Evolutionary conservation across 139 green algal species (phyloP).

Genomic region (Chlamydomonas schloesseri): DNA sequence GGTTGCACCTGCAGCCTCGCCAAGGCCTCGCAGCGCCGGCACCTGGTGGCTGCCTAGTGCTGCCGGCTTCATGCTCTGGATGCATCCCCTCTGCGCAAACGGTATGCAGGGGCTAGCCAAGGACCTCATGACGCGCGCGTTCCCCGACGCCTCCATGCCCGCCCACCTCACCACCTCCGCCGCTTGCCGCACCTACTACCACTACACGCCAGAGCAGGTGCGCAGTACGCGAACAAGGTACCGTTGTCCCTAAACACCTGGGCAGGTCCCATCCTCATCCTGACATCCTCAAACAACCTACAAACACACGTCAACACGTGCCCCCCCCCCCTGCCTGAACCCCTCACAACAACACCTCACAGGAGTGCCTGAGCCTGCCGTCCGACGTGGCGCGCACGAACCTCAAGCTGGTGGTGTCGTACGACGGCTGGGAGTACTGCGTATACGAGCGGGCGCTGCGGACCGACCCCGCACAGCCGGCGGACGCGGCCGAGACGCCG

Average conservation of each 20-base stretch:
- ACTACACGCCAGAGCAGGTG: constrained; percentile 39
- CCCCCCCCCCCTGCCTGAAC: background rate
- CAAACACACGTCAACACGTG: no score
- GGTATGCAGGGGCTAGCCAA: constrained; percentile 32
- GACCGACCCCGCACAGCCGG: background rate
- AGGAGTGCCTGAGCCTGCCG: constrained; percentile 43
- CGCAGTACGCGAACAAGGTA: no score
- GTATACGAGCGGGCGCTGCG: constrained; percentile 35
- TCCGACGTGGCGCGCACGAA: constrained; percentile 35
- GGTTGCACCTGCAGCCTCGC: no score
- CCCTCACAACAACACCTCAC: background rate
- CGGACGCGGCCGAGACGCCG: constrained; percentile 18
- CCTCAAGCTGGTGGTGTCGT: constrained; percentile 45
- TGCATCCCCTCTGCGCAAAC: no score
- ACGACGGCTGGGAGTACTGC: constrained; percentile 51
- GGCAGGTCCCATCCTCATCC: no score
- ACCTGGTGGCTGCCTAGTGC: no score
- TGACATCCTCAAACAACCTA: no score
- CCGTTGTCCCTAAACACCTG: no score
- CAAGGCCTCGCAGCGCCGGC: no score
- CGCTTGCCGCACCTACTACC: constrained; percentile 22
- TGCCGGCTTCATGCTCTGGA: no score
- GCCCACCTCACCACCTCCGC: constrained; percentile 2
- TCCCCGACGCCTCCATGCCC: background rate
- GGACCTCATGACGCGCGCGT: constrained; percentile 40